Evolutionary conservation across 1,284 basidiomycete species (phyloP).

Genomic region (Trichosporon coremiiforme): DNA sequence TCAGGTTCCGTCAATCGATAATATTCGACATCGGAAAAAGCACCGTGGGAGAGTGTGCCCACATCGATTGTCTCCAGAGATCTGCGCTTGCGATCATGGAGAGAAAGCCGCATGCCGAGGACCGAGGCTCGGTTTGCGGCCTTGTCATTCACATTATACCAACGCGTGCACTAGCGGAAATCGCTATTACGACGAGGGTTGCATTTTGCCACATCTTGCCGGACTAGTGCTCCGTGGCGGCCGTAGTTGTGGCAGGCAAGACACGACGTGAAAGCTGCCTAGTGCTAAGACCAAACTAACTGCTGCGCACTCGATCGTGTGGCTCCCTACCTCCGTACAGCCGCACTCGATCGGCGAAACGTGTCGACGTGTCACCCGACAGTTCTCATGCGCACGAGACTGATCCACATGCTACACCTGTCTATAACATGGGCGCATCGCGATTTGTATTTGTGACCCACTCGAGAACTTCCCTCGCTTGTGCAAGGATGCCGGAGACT

Average conservation of each 20-base stretch:
- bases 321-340: neutral
- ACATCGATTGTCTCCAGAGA: neutral
- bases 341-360: neutral
- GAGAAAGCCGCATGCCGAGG: slow-evolving; percentile 2
- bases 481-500: neutral
- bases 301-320: neutral
- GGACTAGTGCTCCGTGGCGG: neutral
- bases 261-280: neutral
- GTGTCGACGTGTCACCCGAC: neutral
- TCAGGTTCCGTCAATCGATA: neutral
- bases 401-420: neutral
- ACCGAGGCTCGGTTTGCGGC: neutral
- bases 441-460: neutral
- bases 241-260: neutral
- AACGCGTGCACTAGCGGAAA: slow-evolving; percentile 3
- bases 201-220: neutral
- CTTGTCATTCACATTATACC: neutral
- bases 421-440: neutral
- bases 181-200: neutral
- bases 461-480: neutral
- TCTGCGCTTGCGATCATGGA: neutral
- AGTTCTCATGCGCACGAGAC: neutral
- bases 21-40: neutral
- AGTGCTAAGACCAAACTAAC: neutral
- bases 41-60: slow-evolving; percentile 4